Conservation (phyloP, 2,329 filamentous ascomycete genomes). For the Calycina herbarum region DNA sequence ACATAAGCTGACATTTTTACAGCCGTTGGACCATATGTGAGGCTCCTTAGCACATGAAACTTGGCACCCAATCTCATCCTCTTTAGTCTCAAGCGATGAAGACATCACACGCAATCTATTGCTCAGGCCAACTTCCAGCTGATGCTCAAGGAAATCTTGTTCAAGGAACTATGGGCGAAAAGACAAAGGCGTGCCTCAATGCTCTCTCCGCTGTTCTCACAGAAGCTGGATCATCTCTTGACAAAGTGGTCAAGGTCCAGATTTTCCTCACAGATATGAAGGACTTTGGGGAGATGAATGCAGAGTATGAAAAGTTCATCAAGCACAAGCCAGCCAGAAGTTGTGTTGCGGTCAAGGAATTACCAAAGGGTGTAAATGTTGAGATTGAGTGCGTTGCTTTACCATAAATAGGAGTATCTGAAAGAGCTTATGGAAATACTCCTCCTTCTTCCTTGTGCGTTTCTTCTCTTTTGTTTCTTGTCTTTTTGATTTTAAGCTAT, state of each 20-base stretch:
- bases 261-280: constrained; percentile 92
- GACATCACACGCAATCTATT: constrained; percentile 65
- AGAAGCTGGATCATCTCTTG: constrained; percentile 75
- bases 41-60: constrained; percentile 1
- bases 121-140: constrained; percentile 52
- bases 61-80: constrained; percentile 16
- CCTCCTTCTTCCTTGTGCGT: neutral
- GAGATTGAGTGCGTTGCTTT: constrained; percentile 89
- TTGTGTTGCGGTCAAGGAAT: constrained; percentile 85
- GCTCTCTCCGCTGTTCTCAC: constrained; percentile 83
- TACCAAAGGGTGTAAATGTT: constrained; percentile 82
- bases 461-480: neutral
- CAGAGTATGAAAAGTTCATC: constrained; percentile 81
- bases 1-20: constrained; percentile 14
- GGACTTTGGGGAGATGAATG: constrained; percentile 85
- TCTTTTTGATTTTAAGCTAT: neutral
- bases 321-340: constrained; percentile 81
- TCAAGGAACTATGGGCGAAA: constrained; percentile 61
- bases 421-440: neutral
- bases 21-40: constrained; percentile 66
- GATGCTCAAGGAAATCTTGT: constrained; percentile 33
- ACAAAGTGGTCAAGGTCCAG: constrained; percentile 85
- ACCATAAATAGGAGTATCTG: constrained; percentile 37
- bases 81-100: constrained; percentile 65
- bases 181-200: constrained; percentile 63